Percentiles rank a stretch among this genome's conserved stretches.
phyloP scores from a whole-genome alignment of 164 flowering plant genomes.

The Piper betle region DNA sequence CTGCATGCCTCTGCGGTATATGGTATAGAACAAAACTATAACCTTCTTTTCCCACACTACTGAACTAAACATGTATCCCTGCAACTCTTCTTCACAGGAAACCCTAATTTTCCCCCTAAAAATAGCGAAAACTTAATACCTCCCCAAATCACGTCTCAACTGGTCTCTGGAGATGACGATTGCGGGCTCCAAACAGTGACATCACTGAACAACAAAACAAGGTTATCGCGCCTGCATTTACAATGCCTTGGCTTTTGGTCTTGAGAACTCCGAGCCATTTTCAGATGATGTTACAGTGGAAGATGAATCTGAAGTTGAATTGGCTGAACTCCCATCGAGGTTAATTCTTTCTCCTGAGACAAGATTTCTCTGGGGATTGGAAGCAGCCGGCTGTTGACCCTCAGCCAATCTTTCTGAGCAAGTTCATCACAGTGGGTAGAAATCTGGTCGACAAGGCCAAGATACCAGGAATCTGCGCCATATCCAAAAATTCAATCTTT shows the following conservation, averaged over 20 bases:
- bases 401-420: constrained; percentile 70
- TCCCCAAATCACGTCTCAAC: constrained; percentile 2
- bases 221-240: constrained; percentile 1
- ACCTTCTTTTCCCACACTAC: neutral
- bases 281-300: constrained; percentile 36
- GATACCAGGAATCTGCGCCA: constrained; percentile 76
- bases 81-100: neutral
- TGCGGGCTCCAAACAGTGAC: neutral
- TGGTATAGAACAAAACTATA: neutral
- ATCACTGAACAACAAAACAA: neutral
- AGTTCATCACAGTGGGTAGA: constrained; percentile 80
- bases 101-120: no score
- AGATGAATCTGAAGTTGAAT: constrained; percentile 17
- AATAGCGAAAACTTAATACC: neutral
- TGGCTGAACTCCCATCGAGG: constrained; percentile 15
- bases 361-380: constrained; percentile 37
- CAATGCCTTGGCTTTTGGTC: constrained; percentile 34
- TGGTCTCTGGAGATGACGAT: constrained; percentile 5
- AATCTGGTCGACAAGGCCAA: constrained; percentile 69
- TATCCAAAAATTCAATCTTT: neutral
- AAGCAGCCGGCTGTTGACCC: constrained; percentile 33
- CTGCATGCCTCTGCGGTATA: no score
- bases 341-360: constrained; percentile 21
- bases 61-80: neutral
- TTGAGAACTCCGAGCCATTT: constrained; percentile 36